Percentiles rank a stretch among this genome's conserved stretches.
Conservation (phyloP, 305 asterid genomes). For the Fraxinus dipetala region DNA sequence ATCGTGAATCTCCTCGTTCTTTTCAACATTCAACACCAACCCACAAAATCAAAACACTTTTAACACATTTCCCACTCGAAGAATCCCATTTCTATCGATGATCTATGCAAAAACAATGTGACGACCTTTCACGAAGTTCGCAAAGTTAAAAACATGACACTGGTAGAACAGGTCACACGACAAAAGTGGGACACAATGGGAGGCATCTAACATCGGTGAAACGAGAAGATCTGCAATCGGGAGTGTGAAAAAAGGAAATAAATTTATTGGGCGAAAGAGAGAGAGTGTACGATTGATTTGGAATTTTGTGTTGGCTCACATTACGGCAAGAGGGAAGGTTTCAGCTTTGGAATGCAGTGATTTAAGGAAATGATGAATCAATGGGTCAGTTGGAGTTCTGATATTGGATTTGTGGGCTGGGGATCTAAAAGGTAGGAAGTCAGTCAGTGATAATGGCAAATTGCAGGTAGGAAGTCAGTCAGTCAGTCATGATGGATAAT, state of each 20-base stretch:
- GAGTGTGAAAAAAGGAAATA: slow-evolving; percentile 19
- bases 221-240: slow-evolving; percentile 21
- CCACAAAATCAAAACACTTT: slow-evolving; percentile 1
- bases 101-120: neutral
- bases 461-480: neutral
- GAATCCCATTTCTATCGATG: neutral
- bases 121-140: slow-evolving; percentile 10
- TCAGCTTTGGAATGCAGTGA: neutral
- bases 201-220: slow-evolving; percentile 16
- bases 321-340: slow-evolving; percentile 9
- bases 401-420: neutral
- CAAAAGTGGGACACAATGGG: neutral
- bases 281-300: neutral
- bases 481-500: too few species aligned
- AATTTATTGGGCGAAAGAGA: slow-evolving; percentile 6
- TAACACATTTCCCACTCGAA: neutral
- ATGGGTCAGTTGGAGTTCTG: neutral
- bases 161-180: slow-evolving; percentile 13
- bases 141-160: slow-evolving; percentile 15
- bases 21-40: slow-evolving; percentile 18
- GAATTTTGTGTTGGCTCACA: slow-evolving; percentile 21
- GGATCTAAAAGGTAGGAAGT: neutral
- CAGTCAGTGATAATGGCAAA: neutral
- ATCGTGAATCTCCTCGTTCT: slow-evolving; percentile 19
- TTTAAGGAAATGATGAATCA: slow-evolving; percentile 1